A percentile compares a stretch with the other conserved stretches of the same genome.
Conservation (phyloP, 768 basidiomycete genomes). For the Rhodotorula graminis region DNA sequence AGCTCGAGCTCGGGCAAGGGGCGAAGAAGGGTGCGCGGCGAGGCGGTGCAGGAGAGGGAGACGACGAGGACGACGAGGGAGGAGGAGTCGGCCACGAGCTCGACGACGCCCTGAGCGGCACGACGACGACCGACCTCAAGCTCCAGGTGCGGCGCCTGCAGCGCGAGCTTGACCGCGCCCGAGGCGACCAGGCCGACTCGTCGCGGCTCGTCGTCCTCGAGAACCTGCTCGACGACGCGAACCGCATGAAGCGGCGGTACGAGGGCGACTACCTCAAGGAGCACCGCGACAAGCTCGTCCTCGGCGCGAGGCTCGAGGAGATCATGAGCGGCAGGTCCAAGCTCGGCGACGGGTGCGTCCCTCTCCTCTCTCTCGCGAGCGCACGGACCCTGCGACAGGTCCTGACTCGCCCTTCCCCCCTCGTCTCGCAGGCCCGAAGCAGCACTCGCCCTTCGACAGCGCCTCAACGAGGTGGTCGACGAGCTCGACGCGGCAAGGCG, state of each 20-base stretch:
- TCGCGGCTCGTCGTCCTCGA: slow-evolving; percentile 78
- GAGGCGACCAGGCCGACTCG: slow-evolving; percentile 69
- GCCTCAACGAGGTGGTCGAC: slow-evolving; percentile 79
- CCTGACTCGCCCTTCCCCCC: not conserved
- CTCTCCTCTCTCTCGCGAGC: not conserved
- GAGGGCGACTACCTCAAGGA: slow-evolving; percentile 79
- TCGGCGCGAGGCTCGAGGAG: slow-evolving; percentile 79
- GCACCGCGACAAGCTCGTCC: slow-evolving; percentile 72
- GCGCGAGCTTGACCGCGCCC: slow-evolving; percentile 69
- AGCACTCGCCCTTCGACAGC: slow-evolving; percentile 78
- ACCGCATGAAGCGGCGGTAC: slow-evolving; percentile 79
- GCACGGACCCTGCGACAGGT: not conserved
- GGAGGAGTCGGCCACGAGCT: slow-evolving; percentile 72
- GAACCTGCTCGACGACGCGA: slow-evolving; percentile 84
- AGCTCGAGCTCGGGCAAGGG: slow-evolving; percentile 61
- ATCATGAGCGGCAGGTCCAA: slow-evolving; percentile 74
- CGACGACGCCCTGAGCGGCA: slow-evolving; percentile 76
- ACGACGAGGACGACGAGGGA: slow-evolving; percentile 46
- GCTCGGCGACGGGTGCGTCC: slow-evolving; percentile 67
- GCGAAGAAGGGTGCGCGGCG: slow-evolving; percentile 51
- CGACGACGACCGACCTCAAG: slow-evolving; percentile 87
- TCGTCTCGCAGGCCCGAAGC: slow-evolving; percentile 63
- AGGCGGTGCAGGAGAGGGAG: slow-evolving; percentile 48
- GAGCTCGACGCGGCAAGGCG: slow-evolving; percentile 68
- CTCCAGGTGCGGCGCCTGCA: slow-evolving; percentile 75